Evolutionary conservation across 768 basidiomycete species (phyloP).

Genomic region (Stropharia rugosoannulata): DNA sequence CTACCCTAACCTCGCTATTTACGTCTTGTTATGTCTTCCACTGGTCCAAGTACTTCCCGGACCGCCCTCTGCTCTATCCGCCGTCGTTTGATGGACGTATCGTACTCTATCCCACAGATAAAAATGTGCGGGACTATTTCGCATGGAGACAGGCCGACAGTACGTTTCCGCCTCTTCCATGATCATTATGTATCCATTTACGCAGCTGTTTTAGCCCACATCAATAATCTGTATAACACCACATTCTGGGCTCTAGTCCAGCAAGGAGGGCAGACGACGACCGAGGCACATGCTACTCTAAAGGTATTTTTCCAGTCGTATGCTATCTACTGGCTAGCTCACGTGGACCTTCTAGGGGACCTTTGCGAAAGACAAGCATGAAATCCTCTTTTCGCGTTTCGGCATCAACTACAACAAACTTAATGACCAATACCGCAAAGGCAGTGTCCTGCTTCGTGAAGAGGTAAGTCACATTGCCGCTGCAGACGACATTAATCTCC

Average conservation of each 20-base stretch:
- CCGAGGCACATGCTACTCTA: constrained; percentile 80
- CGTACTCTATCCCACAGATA: constrained; percentile 72
- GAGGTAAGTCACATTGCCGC: constrained; percentile 20
- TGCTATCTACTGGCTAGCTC: not conserved
- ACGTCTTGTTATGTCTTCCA: constrained; percentile 88
- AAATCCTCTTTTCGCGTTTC: constrained; percentile 82
- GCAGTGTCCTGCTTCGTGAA: constrained; percentile 77
- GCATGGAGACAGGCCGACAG: constrained; percentile 96
- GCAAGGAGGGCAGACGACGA: constrained; percentile 72
- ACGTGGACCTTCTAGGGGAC: constrained; percentile 63
- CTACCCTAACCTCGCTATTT: constrained; percentile 82
- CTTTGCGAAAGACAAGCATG: constrained; percentile 85
- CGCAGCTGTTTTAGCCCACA: constrained; percentile 65
- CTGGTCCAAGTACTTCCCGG: constrained; percentile 81
- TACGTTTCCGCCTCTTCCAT: constrained; percentile 38
- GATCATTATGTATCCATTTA: not conserved
- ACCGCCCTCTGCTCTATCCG: constrained; percentile 70
- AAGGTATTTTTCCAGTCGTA: constrained; percentile 41
- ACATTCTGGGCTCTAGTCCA: constrained; percentile 92
- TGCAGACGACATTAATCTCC: too few relatives aligned
- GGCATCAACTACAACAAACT: constrained; percentile 86
- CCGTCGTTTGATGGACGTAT: constrained; percentile 94
- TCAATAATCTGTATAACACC: constrained; percentile 98
- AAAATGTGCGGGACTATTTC: constrained; percentile 87
- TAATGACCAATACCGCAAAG: constrained; percentile 74